Conservation (phyloP, 805 yeast genomes). For the Candida methanosorbosa region DNA sequence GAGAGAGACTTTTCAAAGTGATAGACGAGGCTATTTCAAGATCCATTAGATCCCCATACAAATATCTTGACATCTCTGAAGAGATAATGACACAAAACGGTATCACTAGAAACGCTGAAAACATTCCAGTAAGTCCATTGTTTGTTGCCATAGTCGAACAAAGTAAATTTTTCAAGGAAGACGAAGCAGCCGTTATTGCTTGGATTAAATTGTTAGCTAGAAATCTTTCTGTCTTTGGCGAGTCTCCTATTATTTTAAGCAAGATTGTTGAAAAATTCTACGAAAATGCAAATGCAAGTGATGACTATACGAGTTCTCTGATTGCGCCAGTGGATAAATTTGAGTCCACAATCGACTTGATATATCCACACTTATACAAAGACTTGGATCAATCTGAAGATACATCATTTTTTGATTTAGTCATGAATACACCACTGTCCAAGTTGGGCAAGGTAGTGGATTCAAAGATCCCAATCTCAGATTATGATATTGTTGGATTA, state of each 20-base stretch:
- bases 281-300: slow-evolving; percentile 1
- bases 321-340: too few species aligned
- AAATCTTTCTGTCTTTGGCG: slow-evolving; percentile 49
- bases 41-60: slow-evolving; percentile 68
- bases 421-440: slow-evolving; percentile 22
- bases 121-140: slow-evolving; percentile 44
- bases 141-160: slow-evolving; percentile 59
- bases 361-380: too few species aligned
- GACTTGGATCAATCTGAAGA: too few species aligned
- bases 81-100: slow-evolving; percentile 4
- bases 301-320: too few species aligned
- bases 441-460: slow-evolving; percentile 15
- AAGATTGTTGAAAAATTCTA: slow-evolving; percentile 8
- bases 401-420: slow-evolving; percentile 25
- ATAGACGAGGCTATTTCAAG: slow-evolving; percentile 69
- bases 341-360: too few species aligned
- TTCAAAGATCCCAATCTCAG: slow-evolving; percentile 32
- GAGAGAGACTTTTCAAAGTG: slow-evolving; percentile 11
- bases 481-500: slow-evolving; percentile 40
- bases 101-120: too few species aligned
- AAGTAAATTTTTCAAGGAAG: slow-evolving; percentile 41
- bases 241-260: slow-evolving; percentile 28
- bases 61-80: slow-evolving; percentile 58
- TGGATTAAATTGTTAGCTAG: slow-evolving; percentile 48
- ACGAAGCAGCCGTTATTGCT: slow-evolving; percentile 14